Conservation (phyloP, 306 rosid species). For the Rosa persica region DNA sequence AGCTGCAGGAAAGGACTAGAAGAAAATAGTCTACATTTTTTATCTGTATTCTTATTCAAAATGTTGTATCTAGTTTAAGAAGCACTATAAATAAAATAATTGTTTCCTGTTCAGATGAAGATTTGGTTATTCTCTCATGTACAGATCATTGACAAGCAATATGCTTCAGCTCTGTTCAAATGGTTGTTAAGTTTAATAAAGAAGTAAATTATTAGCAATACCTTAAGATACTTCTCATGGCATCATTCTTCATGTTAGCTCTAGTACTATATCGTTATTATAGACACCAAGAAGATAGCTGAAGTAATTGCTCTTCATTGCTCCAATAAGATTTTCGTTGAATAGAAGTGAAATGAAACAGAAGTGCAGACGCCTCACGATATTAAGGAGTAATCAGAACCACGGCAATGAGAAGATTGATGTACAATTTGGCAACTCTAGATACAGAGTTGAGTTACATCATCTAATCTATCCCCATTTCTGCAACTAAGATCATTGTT, state of each 20-base stretch:
- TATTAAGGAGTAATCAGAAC: background rate
- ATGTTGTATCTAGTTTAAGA: conserved; percentile 25
- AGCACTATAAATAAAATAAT: conserved; percentile 7
- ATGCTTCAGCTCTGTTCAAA: background rate
- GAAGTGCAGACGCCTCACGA: background rate
- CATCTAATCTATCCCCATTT: background rate
- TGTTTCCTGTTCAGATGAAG: background rate
- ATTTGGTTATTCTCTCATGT: background rate
- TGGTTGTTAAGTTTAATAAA: background rate
- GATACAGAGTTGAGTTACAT: background rate
- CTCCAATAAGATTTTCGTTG: background rate
- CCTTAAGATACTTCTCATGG: background rate
- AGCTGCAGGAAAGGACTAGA: conserved; percentile 8
- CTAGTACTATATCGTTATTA: background rate
- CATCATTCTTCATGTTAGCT: background rate
- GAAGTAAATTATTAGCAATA: background rate
- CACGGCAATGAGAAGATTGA: background rate
- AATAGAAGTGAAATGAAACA: background rate
- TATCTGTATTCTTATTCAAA: conserved; percentile 14
- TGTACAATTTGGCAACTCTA: background rate
- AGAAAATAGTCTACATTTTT: conserved; percentile 1
- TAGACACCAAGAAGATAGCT: background rate
- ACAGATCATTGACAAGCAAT: background rate
- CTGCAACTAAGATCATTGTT: conserved; percentile 4
- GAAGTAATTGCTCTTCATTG: background rate